These are phyloP conservation scores for Paramecium biaurelia DNA, from an alignment of 73 alveolate species.

Conservation along the genomic window DNA sequence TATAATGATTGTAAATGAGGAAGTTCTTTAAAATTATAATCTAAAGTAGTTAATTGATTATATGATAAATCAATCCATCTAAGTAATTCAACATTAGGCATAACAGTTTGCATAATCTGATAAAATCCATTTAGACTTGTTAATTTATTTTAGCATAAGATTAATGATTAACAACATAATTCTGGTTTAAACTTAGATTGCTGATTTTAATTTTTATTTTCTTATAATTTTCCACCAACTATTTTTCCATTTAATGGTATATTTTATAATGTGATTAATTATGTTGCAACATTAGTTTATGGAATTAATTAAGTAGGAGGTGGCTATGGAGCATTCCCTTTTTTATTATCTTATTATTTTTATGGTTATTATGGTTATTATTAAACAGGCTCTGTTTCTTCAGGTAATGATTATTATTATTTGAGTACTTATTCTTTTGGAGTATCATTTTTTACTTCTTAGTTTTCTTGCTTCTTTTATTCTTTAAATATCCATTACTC, in stretches of 20 bases:
- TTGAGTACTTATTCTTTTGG: neutral
- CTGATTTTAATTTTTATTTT: slow-evolving; percentile 22
- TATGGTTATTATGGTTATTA: neutral
- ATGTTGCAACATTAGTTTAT: neutral
- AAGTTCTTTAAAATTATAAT: slow-evolving; percentile 25
- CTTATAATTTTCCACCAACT: slow-evolving; percentile 33
- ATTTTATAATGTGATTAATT: slow-evolving; percentile 11
- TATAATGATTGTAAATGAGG: slow-evolving; percentile 33
- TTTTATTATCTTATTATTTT: neutral
- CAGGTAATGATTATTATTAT: neutral
- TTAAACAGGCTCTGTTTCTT: neutral
- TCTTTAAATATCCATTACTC: slow-evolving; percentile 20
- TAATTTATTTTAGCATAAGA: slow-evolving; percentile 39
- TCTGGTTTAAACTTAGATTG: neutral
- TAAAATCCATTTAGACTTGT: neutral
- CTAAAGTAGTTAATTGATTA: neutral
- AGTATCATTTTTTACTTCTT: neutral
- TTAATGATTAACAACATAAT: neutral
- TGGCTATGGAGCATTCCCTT: neutral
- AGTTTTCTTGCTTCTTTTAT: neutral
- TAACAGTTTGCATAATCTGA: neutral
- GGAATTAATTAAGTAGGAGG: slow-evolving; percentile 36
- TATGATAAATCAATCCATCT: slow-evolving; percentile 51
- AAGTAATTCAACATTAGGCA: neutral
- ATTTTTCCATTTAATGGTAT: slow-evolving; percentile 46